These are phyloP conservation scores for Sporisorium graminicola DNA, from an alignment of 1,284 basidiomycete genomes.

Conservation along the genomic window DNA sequence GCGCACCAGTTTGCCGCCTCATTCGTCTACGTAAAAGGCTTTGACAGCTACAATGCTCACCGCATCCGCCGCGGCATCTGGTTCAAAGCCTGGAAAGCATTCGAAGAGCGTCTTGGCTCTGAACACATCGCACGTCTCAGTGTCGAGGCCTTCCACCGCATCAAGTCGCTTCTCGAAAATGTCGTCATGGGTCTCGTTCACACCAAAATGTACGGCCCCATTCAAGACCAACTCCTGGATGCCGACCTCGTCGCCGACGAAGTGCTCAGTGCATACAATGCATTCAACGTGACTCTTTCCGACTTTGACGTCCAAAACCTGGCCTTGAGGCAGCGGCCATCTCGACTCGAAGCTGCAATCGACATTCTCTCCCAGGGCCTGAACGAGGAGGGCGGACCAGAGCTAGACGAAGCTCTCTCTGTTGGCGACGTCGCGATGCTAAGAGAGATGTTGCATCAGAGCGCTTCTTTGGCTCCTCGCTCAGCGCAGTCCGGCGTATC, in stretches of 20 bases:
- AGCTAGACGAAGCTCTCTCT: constrained; percentile 32
- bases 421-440: constrained; percentile 11
- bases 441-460: not conserved
- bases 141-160: constrained; percentile 34
- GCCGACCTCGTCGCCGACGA: constrained; percentile 35
- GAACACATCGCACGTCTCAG: constrained; percentile 30
- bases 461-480: not conserved
- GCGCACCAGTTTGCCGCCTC: constrained; percentile 45
- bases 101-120: constrained; percentile 36
- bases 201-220: constrained; percentile 44
- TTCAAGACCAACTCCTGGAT: constrained; percentile 29
- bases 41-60: constrained; percentile 49
- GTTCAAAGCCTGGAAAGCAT: constrained; percentile 45
- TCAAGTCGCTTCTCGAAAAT: constrained; percentile 45
- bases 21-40: constrained; percentile 53
- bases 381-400: constrained; percentile 20
- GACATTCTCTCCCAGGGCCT: constrained; percentile 17
- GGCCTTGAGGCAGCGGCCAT: constrained; percentile 28
- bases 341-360: constrained; percentile 20
- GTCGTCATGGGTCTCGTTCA: constrained; percentile 51
- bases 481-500: not conserved
- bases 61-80: constrained; percentile 51
- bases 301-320: constrained; percentile 31
- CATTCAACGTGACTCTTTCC: constrained; percentile 21
- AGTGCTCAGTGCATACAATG: constrained; percentile 29